Evolutionary conservation across 2,329 filamentous ascomycete genomes (phyloP), one percentile per base, ranked within the genome.

Genomic region (Lecanosticta acicola): DNA sequence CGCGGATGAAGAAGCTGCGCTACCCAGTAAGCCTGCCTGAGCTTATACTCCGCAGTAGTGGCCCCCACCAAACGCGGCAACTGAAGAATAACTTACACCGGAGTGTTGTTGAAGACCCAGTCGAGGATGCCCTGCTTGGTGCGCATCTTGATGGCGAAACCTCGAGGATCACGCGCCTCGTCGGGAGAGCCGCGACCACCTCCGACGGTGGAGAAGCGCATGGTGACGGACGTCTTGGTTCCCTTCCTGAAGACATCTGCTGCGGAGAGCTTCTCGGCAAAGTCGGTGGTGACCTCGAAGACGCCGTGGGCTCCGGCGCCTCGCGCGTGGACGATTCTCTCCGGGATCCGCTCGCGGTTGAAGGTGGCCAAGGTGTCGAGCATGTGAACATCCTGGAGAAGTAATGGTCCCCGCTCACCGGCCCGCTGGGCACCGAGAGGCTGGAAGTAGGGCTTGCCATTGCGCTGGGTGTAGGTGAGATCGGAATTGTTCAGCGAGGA

Each of bases 161-260:
- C 72, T 44, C 72, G 66, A 2, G 70, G 69, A 46, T 75, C 71
- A 18, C 72, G 64, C 8, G 67, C 71, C 43, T 68, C 61, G 45
- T 75, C 72, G 3, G 72, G 85, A 52, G 89, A 91, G 1, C 86
- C 85, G 33, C 85, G 78, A 2, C 87, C 84, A 70, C 91, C 85
- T 18, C 86, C 79, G 1, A 89, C 86, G 0, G 87, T 91, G 0
- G 85, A 91, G 64, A 91, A 89, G 0, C 86, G 81, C 17, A 85
- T 61, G 55, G 86, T 86, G 1, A 87, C 71, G 0, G 76, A 80
- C 0, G 84, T 88, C 34, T 76, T 77, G 20, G 81, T 77, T 0
- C 77, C 79, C 0, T 80, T 85, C 51, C 86, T 85, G 41, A 87
- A 68, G 3, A 86, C 71, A 8, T 74, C 75, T 1, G 83, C 83